Base-by-base conservation (phyloP, 371 early-diverging fungal species). In the Mucor irregularis region DNA sequence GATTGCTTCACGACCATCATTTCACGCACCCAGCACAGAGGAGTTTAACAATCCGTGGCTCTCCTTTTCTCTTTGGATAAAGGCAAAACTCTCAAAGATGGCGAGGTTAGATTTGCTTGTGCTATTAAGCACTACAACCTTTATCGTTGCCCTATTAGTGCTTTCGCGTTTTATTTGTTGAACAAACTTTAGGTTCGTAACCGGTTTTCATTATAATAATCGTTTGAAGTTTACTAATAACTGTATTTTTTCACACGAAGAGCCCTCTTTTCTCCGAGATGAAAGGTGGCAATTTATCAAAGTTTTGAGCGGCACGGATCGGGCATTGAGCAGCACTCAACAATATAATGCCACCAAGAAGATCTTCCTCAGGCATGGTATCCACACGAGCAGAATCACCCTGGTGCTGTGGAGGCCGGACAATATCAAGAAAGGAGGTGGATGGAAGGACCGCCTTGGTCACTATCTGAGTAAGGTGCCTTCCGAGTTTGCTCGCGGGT, bases 1-100 rank as follows among this genome's bases (percentile, higher is more conserved):
- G 54, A 53, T 25, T 53, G 45, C 25, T 53, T 45, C n/a, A 35
- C 35, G 22, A 10, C 31, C 24, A 53, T 53, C 14, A 35, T 53
- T 33, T 19, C 45, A 17, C 22, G 26, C 9, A 53, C 10, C 10
- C 45, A 53, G 26, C 28, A 53, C 8, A 33, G n/a, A 21, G 45
- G 45, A 24, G 11, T 17, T 7, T 34, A 53, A 25, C 34, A 45
- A 22, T 44, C 54, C 3, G 17, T 53, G 1, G 35, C 26, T 44
- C 10, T 53, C 2, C 26, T 53, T 1, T 53, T 53, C 25, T 7
- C 34, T 7, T 28, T 44, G 26, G 33, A 53, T 26, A 44, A 53
- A 25, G 34, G 45, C 0, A 53, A 53, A 13, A 43, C 44, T 0
- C 29, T 53, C 14, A 53, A 53, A n/a, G n/a, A n/a, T n/a, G 54